These are phyloP conservation scores for Solanum dulcamara DNA, from an alignment of 257 asterid species.

Conservation along the genomic window DNA sequence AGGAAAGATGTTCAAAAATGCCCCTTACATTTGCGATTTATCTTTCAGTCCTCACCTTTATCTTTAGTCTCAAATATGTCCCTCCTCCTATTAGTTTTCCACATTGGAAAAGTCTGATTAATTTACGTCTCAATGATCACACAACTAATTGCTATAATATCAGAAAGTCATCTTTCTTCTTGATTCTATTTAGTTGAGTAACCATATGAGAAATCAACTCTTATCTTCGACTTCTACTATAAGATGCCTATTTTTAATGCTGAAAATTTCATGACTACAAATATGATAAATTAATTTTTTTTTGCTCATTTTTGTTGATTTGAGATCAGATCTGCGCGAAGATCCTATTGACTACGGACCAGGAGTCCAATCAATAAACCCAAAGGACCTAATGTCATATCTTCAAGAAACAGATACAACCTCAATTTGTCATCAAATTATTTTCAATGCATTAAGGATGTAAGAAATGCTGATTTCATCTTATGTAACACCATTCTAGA, in stretches of 20 bases:
- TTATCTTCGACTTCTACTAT: neutral
- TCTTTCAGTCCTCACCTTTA: neutral
- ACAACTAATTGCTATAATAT: too few relatives aligned
- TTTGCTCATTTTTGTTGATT: neutral
- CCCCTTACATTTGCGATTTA: neutral
- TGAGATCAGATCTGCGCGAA: slow-evolving; percentile 16
- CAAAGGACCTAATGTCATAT: slow-evolving; percentile 27
- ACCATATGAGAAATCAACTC: neutral
- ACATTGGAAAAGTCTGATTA: neutral
- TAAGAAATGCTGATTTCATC: slow-evolving; percentile 25
- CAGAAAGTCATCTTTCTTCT: neutral
- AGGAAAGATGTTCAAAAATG: neutral
- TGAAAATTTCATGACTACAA: neutral
- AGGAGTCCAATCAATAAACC: slow-evolving; percentile 19
- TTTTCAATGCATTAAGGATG: slow-evolving; percentile 25
- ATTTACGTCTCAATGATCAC: too few relatives aligned
- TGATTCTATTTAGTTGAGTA: neutral
- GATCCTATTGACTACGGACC: slow-evolving; percentile 32
- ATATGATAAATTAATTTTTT: neutral
- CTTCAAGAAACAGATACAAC: slow-evolving; percentile 20
- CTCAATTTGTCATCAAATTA: slow-evolving; percentile 18
- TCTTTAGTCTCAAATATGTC: neutral
- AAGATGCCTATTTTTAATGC: neutral
- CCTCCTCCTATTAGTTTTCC: neutral
- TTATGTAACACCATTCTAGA: slow-evolving; percentile 31